Evolutionary conservation across 768 basidiomycete species (phyloP).

Genomic region (Suillus bovinus): DNA sequence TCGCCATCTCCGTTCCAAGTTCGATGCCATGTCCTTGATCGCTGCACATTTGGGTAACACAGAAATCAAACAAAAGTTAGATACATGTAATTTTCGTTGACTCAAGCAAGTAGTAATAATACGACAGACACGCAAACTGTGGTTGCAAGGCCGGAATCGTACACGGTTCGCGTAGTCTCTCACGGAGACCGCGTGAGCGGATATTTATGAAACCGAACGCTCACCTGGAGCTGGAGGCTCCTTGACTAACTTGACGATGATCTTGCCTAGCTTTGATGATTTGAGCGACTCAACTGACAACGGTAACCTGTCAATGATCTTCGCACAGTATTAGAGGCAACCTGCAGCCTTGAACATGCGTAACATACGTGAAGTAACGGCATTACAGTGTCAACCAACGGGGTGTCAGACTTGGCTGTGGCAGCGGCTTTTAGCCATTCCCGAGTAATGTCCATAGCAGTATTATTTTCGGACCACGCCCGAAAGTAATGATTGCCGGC

Average conservation of each 20-base stretch:
- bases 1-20: slow-evolving; percentile 85
- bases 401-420: slow-evolving; percentile 51
- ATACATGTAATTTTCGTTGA: slow-evolving; percentile 48
- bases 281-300: slow-evolving; percentile 68
- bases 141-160: slow-evolving; percentile 25
- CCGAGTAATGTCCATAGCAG: slow-evolving; percentile 75
- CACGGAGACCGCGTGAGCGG: slow-evolving; percentile 19
- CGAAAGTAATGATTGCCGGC: slow-evolving; percentile 87
- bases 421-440: slow-evolving; percentile 81
- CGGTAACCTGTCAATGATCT: slow-evolving; percentile 84
- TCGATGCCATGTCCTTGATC: slow-evolving; percentile 92
- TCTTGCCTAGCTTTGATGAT: slow-evolving; percentile 75
- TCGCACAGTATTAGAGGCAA: slow-evolving; percentile 20
- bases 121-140: slow-evolving; percentile 32
- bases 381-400: slow-evolving; percentile 77
- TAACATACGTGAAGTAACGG: slow-evolving; percentile 80
- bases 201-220: slow-evolving; percentile 34
- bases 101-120: slow-evolving; percentile 30
- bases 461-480: slow-evolving; percentile 78
- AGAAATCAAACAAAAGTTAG: slow-evolving; percentile 58
- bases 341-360: slow-evolving; percentile 10
- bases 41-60: slow-evolving; percentile 54
- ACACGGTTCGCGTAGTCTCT: slow-evolving; percentile 29
- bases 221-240: slow-evolving; percentile 80
- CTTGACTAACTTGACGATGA: slow-evolving; percentile 75